Evolutionary conservation across 345 rosid species (phyloP).

Genomic region (Gossypium arboreum): DNA sequence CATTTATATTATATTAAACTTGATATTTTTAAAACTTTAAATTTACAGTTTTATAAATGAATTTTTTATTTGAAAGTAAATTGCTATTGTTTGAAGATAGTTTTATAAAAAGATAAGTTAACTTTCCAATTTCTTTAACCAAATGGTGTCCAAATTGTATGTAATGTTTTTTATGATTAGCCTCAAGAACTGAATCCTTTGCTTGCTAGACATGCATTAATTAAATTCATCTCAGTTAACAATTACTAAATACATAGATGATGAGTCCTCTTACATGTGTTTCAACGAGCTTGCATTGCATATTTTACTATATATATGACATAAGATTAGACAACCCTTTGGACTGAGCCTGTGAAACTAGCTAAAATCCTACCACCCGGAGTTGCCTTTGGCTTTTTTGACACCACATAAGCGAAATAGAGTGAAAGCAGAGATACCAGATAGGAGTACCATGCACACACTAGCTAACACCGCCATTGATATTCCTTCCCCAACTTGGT

Average conservation of each 20-base stretch:
- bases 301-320: not conserved
- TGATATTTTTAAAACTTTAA: too few species aligned
- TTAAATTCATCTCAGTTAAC: too few species aligned
- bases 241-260: not conserved
- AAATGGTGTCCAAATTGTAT: too few species aligned
- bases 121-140: too few species aligned
- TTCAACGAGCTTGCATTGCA: not conserved
- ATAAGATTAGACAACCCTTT: not conserved
- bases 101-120: too few species aligned
- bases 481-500: conserved; percentile 61
- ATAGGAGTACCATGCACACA: conserved; percentile 49
- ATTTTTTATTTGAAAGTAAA: too few species aligned
- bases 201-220: not conserved
- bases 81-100: too few species aligned
- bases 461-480: conserved; percentile 48
- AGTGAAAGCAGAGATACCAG: conserved; percentile 70
- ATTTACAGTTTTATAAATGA: too few species aligned
- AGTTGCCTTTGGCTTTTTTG: conserved; percentile 25
- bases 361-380: conserved; percentile 29
- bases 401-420: conserved; percentile 77
- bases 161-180: not conserved
- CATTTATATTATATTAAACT: too few species aligned
- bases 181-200: not conserved
- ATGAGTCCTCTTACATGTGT: not conserved
- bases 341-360: not conserved